These are phyloP conservation scores for Plasmodium inui DNA, from an alignment of 169 alveolate genomes.

Conservation along the genomic window DNA sequence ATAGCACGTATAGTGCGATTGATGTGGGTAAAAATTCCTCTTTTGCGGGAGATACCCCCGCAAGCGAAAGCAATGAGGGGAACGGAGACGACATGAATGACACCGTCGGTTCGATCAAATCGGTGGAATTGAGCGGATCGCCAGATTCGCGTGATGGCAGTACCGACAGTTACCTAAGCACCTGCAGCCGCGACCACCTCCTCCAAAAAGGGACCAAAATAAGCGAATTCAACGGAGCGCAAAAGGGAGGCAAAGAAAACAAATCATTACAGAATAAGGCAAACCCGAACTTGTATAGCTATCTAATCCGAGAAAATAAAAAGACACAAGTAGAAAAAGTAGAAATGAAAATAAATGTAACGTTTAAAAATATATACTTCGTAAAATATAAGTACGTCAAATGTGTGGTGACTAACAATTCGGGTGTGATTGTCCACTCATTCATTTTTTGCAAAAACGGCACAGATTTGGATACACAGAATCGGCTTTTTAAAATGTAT, in stretches of 20 bases:
- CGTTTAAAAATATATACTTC: conserved; percentile 51
- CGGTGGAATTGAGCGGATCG: neutral
- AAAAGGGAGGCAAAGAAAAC: neutral
- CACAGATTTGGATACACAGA: conserved; percentile 19
- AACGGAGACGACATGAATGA: neutral
- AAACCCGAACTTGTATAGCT: neutral
- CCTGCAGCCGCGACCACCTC: neutral
- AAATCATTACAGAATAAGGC: neutral
- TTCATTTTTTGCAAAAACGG: conserved; percentile 32
- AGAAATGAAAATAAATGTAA: conserved; percentile 42
- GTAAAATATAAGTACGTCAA: conserved; percentile 42
- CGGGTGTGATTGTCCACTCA: conserved; percentile 36
- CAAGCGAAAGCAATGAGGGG: neutral
- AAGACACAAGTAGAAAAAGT: neutral
- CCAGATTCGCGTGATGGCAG: neutral
- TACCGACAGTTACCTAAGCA: neutral
- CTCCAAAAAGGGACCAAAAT: neutral
- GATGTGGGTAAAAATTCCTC: neutral
- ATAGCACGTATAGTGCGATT: neutral
- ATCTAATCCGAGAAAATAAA: neutral
- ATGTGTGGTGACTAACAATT: conserved; percentile 63
- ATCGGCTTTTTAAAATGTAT: conserved; percentile 39
- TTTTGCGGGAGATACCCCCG: neutral
- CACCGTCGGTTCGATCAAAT: neutral
- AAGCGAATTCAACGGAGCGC: neutral